Percentiles rank a stretch among this genome's conserved stretches.
phyloP scores from a whole-genome alignment of 805 yeast species.

The Torulaspora quercuum region DNA sequence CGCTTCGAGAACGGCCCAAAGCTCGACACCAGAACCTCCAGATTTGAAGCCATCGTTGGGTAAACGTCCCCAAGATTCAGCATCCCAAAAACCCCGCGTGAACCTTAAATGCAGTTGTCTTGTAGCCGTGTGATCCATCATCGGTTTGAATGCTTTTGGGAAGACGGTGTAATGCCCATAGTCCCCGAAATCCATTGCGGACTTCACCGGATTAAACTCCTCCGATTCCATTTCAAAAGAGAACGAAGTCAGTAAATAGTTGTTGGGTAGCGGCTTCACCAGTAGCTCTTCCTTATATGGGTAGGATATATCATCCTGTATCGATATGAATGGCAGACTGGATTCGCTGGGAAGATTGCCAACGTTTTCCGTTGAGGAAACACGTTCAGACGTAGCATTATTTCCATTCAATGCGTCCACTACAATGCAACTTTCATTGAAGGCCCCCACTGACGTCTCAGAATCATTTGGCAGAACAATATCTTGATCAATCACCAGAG shows the following conservation, averaged over 20 bases:
- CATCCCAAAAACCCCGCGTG: slow-evolving; percentile 94
- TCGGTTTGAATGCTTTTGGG: slow-evolving; percentile 78
- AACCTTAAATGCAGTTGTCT: slow-evolving; percentile 80
- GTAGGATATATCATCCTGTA: slow-evolving; percentile 24
- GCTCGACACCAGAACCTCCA: slow-evolving; percentile 95
- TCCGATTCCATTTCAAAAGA: slow-evolving; percentile 62
- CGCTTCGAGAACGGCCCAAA: slow-evolving; percentile 84
- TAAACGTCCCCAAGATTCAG: slow-evolving; percentile 78
- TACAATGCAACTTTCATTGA: slow-evolving; percentile 3
- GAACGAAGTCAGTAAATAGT: slow-evolving; percentile 67
- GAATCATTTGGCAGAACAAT: slow-evolving; percentile 2
- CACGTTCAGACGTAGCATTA: not conserved
- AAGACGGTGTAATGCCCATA: slow-evolving; percentile 60
- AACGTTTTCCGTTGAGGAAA: not conserved
- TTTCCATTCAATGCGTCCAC: slow-evolving; percentile 2
- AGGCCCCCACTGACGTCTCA: slow-evolving; percentile 4
- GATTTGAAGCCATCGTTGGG: slow-evolving; percentile 67
- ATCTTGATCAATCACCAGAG: slow-evolving; percentile 11
- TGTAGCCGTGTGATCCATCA: slow-evolving; percentile 61
- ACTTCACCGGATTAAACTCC: slow-evolving; percentile 30
- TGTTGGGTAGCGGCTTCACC: slow-evolving; percentile 70
- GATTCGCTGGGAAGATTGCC: not conserved
- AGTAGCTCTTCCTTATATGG: slow-evolving; percentile 61
- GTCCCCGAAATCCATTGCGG: slow-evolving; percentile 22
- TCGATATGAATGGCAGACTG: not conserved